A percentile compares a stretch with the other conserved stretches of the same genome.
These are phyloP conservation scores for Colletotrichum sp. DNA, from an alignment of 2,329 filamentous ascomycete genomes.

Conservation along the genomic window DNA sequence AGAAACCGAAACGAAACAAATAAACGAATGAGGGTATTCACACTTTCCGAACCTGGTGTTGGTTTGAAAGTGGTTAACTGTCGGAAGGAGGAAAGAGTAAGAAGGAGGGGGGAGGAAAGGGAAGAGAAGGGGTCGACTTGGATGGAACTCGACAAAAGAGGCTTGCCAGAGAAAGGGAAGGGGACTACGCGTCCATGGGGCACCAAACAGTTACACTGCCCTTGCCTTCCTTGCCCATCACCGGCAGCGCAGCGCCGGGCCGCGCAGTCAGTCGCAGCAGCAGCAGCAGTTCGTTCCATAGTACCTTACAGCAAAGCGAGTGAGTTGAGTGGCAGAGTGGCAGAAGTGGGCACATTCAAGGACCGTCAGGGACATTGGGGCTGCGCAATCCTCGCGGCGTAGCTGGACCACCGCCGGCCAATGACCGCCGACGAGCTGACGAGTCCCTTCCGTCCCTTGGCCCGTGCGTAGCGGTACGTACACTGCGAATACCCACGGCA, in stretches of 20 bases:
- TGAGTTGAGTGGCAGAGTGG: background rate
- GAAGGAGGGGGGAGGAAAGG: background rate
- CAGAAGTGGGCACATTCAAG: background rate
- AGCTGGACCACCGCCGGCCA: conserved; percentile 23
- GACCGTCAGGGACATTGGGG: background rate
- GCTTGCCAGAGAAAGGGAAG: background rate
- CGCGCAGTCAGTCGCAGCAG: background rate
- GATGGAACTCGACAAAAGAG: background rate
- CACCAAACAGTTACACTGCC: background rate
- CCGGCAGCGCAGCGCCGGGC: background rate
- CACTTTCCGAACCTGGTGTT: background rate
- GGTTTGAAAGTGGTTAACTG: background rate
- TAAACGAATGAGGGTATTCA: background rate
- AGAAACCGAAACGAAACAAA: background rate
- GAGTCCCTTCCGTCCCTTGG: conserved; percentile 31
- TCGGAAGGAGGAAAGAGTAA: background rate
- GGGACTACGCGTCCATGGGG: background rate
- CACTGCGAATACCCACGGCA: background rate
- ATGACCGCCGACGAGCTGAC: conserved; percentile 36
- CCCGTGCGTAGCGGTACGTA: background rate
- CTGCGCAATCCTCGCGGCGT: conserved; percentile 11
- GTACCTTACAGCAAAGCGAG: background rate
- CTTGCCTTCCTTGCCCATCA: background rate
- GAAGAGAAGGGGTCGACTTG: background rate
- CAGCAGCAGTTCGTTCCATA: background rate